Conservation (phyloP, 2,329 filamentous ascomycete genomes). For the Xylariales sp. region DNA sequence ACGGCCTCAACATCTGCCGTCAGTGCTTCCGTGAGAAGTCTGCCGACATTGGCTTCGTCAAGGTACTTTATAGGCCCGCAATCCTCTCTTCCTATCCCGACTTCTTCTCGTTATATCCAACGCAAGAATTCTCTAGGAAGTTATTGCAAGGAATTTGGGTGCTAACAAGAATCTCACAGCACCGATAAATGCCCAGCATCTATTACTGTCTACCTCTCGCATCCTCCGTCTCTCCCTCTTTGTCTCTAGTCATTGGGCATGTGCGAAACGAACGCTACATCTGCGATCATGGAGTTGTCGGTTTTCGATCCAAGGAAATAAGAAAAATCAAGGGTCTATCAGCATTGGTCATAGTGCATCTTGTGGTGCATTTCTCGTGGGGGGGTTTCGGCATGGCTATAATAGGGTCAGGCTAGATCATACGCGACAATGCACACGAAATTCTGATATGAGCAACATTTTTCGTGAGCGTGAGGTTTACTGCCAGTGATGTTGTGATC, state of each 20-base stretch:
- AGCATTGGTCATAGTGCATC: conserved; percentile 14
- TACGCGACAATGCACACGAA: background rate
- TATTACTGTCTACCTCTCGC: conserved; percentile 1
- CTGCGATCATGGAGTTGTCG: conserved; percentile 21
- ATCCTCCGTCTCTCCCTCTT: conserved; percentile 14
- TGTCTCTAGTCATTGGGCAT: no score
- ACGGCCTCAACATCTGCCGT: conserved; percentile 87
- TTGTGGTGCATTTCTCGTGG: conserved; percentile 10
- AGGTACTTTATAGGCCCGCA: conserved; percentile 47
- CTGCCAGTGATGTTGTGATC: no score
- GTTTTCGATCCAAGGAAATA: conserved; percentile 20
- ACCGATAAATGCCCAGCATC: conserved; percentile 16
- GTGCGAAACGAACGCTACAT: conserved; percentile 15
- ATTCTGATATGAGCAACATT: conserved; percentile 1
- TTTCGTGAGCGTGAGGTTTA: no score
- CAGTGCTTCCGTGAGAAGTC: conserved; percentile 75
- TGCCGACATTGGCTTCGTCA: conserved; percentile 69
- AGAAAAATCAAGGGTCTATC: conserved; percentile 10
- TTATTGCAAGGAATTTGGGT: background rate
- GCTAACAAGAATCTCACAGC: conserved; percentile 12
- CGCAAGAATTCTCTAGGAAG: background rate
- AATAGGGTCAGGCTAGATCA: conserved; percentile 14
- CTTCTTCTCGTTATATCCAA: conserved; percentile 6
- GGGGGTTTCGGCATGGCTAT: conserved; percentile 12
- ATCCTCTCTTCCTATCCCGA: background rate